A percentile compares a stretch with the other conserved stretches of the same genome.
These are phyloP conservation scores for Xylariomycetidae sp. DNA, from an alignment of 2,329 filamentous ascomycete genomes.

Conservation along the genomic window DNA sequence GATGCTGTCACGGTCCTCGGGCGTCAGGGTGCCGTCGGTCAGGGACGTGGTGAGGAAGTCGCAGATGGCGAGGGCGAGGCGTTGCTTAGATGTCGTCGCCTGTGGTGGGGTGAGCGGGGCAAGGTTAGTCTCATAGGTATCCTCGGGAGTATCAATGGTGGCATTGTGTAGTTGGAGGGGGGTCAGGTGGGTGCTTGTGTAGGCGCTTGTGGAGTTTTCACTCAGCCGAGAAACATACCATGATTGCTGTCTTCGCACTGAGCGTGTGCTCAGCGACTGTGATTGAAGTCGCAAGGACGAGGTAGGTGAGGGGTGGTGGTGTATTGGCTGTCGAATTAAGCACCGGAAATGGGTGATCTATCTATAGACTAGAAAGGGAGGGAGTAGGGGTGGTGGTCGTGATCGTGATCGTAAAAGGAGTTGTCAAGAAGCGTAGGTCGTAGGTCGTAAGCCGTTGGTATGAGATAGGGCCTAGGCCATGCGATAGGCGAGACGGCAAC, in stretches of 20 bases:
- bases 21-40: constrained; percentile 79
- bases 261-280: not conserved
- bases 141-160: not conserved
- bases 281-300: too few relatives aligned
- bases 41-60: constrained; percentile 85
- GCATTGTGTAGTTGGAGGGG: not conserved
- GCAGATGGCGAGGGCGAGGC: constrained; percentile 93
- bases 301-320: not conserved
- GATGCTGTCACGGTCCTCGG: constrained; percentile 88
- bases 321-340: not conserved
- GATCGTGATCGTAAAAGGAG: constrained; percentile 2
- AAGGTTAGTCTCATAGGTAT: not conserved
- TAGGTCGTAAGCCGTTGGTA: constrained; percentile 3
- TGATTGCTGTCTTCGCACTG: constrained; percentile 1
- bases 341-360: not conserved
- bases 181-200: too few relatives aligned
- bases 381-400: too few relatives aligned
- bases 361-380: too few relatives aligned
- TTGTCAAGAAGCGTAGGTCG: not conserved
- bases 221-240: constrained; percentile 4
- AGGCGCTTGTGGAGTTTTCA: too few relatives aligned
- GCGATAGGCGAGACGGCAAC: too few relatives aligned
- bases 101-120: too few relatives aligned
- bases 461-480: not conserved
- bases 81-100: constrained; percentile 61